Base-by-base conservation (phyloP, 2,329 filamentous ascomycete species). In the Aspergillus sclerotialis region DNA sequence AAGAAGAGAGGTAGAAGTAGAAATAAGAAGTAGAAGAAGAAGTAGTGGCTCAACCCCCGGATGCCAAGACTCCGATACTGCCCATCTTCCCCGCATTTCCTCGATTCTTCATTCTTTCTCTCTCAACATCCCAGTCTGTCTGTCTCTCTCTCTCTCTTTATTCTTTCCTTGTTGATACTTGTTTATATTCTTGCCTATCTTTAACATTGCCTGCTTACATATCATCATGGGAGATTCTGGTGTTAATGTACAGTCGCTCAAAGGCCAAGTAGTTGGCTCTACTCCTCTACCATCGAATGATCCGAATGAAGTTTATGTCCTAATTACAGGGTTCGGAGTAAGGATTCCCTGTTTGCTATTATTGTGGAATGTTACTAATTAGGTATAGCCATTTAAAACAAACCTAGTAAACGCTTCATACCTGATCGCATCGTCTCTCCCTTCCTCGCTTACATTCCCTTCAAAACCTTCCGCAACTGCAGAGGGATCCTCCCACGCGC, bases 371-470 rank as follows among this genome's bases (percentile, higher is more conserved):
- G 4, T 19, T 12, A 23, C 13, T 13, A 16, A 16, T 18, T 11
- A 30, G 9, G 8, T 31, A 16, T 44, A 90, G 84, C 82, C 87
- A 2, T 94, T 93, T 60, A 79, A 81, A 48, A 69, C 80, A 28
- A 80, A 80, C 52, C 76, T 79, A 17, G 65, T 80, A 39, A 94
- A 94, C 55, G 85, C 87, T 7, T 87, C 86, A 3, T 89, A 78
- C 73, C 75, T 89, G 53, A 89, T 94, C 53, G 78, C 82, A 31
- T 71, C 69, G 16, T 68, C 66, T 13, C 75, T 93, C n/a, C 80
- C 85, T 3, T 59, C 72, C 2, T 72, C 75, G 46, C 72, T 89
- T 4, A 74, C 78, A 2, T 63, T 60, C 11, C 42, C 50, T 3
- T 41, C 47, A 13, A 31, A 39, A 7, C 19, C 28, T 4, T 28